phyloP scores from a whole-genome alignment of 768 basidiomycete genomes.

The Inosperma sp. region DNA sequence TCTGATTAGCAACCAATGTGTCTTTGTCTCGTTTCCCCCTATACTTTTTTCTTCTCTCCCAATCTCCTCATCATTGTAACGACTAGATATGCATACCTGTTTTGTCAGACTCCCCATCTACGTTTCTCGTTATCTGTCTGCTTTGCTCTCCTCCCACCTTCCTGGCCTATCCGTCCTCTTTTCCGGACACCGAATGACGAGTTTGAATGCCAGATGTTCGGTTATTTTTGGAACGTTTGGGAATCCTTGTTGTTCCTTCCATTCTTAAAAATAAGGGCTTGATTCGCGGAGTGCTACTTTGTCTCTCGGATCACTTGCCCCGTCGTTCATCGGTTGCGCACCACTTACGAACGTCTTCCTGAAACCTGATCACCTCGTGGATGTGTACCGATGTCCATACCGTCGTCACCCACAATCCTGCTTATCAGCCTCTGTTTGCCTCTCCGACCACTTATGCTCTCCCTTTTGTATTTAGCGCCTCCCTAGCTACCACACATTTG shows the following conservation, averaged over 20 bases:
- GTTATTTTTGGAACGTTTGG: not conserved
- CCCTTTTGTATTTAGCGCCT: too few relatives aligned
- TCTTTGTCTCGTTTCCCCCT: slow-evolving; percentile 26
- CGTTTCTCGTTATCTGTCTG: slow-evolving; percentile 26
- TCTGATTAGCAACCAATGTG: slow-evolving; percentile 20
- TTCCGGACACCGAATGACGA: not conserved
- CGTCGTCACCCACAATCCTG: too few relatives aligned
- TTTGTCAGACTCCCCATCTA: slow-evolving; percentile 28
- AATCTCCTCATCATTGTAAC: slow-evolving; percentile 43
- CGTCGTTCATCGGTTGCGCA: not conserved
- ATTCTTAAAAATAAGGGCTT: not conserved
- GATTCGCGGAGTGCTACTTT: not conserved
- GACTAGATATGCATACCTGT: slow-evolving; percentile 63
- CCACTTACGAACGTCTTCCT: not conserved
- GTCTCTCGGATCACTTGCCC: not conserved
- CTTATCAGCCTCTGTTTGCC: too few relatives aligned
- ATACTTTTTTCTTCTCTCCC: slow-evolving; percentile 11
- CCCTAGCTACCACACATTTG: too few relatives aligned
- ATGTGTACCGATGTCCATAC: not conserved
- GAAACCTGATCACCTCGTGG: not conserved
- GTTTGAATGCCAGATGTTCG: too few relatives aligned
- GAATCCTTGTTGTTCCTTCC: not conserved
- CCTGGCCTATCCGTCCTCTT: slow-evolving; percentile 7
- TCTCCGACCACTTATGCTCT: too few relatives aligned
- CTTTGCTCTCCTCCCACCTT: not conserved